Conservation (phyloP, 1,284 basidiomycete species). For the Leccinum pachyderme region DNA sequence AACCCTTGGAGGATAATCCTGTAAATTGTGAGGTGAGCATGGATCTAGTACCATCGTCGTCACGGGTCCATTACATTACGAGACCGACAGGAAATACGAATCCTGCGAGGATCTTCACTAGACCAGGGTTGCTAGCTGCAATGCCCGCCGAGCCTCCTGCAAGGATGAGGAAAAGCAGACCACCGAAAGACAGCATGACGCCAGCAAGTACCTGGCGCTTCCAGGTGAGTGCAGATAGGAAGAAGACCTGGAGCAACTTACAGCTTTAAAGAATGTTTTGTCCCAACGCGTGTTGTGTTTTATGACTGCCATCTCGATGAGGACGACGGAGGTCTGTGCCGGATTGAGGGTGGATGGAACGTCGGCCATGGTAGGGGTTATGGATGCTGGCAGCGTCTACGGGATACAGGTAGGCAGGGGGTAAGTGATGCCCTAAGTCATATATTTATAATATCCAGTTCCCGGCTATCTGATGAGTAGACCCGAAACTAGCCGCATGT, state of each 20-base stretch:
- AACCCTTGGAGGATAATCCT: constrained; percentile 73
- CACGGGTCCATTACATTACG: constrained; percentile 50
- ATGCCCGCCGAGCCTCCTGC: constrained; percentile 57
- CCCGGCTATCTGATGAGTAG: background rate
- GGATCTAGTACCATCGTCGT: background rate
- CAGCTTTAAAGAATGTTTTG: constrained; percentile 66
- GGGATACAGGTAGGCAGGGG: constrained; percentile 3
- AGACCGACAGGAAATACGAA: constrained; percentile 74
- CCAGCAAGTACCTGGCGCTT: constrained; percentile 59
- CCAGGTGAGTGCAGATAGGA: background rate
- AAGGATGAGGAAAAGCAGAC: constrained; percentile 61
- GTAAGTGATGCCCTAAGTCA: background rate
- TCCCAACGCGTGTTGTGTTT: constrained; percentile 62
- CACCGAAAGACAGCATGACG: constrained; percentile 70
- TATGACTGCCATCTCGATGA: constrained; percentile 58
- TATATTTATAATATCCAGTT: constrained; percentile 23
- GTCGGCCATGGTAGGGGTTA: constrained; percentile 19
- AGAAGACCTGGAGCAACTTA: constrained; percentile 34
- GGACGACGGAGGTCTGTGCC: constrained; percentile 52
- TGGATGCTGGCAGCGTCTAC: background rate
- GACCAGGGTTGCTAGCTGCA: constrained; percentile 55
- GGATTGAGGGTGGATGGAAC: constrained; percentile 58
- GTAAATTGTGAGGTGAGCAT: background rate
- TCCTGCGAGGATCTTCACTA: constrained; percentile 63
- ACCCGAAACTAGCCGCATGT: background rate